These are phyloP conservation scores for Eimeria necatrix DNA, from an alignment of 169 alveolate genomes.

Conservation along the genomic window DNA sequence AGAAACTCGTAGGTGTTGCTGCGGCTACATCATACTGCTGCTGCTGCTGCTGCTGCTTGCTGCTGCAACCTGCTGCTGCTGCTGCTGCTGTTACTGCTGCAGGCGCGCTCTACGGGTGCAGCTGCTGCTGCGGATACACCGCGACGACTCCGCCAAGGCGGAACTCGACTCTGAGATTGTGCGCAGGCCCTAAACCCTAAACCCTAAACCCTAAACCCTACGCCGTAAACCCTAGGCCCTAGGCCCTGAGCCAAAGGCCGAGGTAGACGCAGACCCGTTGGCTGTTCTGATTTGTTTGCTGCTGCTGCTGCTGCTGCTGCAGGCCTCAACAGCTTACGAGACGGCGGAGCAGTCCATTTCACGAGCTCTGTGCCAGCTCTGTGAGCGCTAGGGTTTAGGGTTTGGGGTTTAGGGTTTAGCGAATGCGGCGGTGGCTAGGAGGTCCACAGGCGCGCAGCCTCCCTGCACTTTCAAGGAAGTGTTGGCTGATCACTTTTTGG, in stretches of 20 bases:
- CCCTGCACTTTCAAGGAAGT: no score
- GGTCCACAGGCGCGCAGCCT: no score
- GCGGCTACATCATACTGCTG: neutral
- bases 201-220: neutral
- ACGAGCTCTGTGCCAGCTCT: slow-evolving; percentile 16
- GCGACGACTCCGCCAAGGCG: slow-evolving; percentile 14
- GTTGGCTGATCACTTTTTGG: no score
- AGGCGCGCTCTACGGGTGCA: slow-evolving; percentile 16
- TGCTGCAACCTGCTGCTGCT: neutral
- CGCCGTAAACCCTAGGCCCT: neutral
- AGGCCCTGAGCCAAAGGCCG: neutral
- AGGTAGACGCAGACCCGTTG: neutral
- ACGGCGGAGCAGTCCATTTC: slow-evolving; percentile 28
- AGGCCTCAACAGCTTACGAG: neutral
- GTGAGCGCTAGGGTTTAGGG: neutral
- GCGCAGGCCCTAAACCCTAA: neutral
- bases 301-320: slow-evolving; percentile 38
- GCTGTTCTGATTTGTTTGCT: neutral
- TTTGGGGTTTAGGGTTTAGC: neutral
- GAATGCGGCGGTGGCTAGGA: neutral
- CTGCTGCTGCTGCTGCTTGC: neutral
- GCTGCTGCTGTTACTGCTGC: neutral
- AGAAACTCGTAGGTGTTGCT: no score
- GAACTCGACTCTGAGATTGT: neutral
- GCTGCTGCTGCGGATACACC: slow-evolving; percentile 50